Evolutionary conservation across 257 asterid species (phyloP).

Genomic region (Nicotiana tabacum): DNA sequence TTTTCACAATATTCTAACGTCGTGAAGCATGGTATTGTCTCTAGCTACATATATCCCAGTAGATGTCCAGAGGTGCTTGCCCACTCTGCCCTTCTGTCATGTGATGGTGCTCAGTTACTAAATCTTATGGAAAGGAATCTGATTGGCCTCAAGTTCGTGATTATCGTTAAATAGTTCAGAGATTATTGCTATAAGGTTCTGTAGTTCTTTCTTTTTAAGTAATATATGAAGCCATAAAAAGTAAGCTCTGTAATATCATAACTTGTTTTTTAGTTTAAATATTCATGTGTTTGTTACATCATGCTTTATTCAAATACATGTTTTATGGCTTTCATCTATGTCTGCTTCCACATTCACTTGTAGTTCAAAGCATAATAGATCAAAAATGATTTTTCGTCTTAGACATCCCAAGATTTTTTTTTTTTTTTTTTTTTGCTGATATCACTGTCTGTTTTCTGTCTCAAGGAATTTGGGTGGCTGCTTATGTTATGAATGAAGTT

Average conservation of each 20-base stretch:
- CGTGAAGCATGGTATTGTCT: background rate
- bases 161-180: background rate
- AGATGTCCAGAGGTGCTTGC: background rate
- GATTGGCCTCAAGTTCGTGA: background rate
- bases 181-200: background rate
- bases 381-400: background rate
- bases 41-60: background rate
- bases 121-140: background rate
- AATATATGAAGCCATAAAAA: background rate
- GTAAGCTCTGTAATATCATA: background rate
- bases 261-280: background rate
- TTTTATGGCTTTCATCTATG: constrained; percentile 7
- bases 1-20: background rate
- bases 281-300: background rate
- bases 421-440: background rate
- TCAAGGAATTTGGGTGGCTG: constrained; percentile 62
- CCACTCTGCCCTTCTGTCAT: background rate
- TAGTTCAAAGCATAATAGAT: background rate
- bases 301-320: background rate
- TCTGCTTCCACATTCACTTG: background rate
- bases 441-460: background rate
- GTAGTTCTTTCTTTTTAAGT: background rate
- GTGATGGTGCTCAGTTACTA: background rate
- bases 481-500: constrained; percentile 57
- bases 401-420: background rate